phyloP scores from a whole-genome alignment of 2,329 filamentous ascomycete species.

The Penicillium thymicola region DNA sequence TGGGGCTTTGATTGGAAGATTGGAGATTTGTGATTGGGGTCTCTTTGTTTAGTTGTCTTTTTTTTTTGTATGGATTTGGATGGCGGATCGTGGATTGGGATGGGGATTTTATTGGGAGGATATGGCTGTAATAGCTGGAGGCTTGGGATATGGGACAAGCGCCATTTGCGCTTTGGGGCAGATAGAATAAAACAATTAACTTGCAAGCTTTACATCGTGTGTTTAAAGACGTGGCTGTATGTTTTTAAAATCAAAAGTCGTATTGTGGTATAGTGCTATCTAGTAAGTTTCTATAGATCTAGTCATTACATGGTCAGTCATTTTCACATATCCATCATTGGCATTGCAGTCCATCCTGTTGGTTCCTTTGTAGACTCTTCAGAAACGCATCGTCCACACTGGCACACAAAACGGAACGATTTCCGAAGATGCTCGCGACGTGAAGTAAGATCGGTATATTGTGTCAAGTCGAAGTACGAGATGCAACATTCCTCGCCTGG shows the following conservation, averaged over 20 bases:
- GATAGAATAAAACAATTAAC: neutral
- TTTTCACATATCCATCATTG: conserved; percentile 13
- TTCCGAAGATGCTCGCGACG: conserved; percentile 26
- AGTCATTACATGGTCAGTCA: neutral
- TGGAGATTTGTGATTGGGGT: conserved; percentile 77
- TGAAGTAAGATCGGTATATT: conserved; percentile 15
- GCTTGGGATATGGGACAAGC: neutral
- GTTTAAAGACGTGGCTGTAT: neutral
- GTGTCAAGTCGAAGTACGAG: conserved; percentile 32
- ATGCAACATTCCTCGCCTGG: conserved; percentile 35
- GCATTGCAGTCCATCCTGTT: conserved; percentile 20
- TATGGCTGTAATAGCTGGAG: neutral
- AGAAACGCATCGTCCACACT: conserved; percentile 25
- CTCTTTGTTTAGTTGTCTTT: conserved; percentile 56
- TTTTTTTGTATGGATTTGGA: neutral
- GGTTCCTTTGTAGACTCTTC: conserved; percentile 19
- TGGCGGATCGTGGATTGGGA: neutral
- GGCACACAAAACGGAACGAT: conserved; percentile 30
- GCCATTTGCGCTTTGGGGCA: neutral
- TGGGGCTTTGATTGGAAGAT: conserved; percentile 61
- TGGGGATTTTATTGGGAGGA: neutral
- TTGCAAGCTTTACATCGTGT: neutral
- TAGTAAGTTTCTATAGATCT: neutral
- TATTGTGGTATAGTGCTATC: neutral
- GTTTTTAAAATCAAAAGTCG: neutral